Percentiles rank a stretch among this genome's conserved stretches.
Evolutionary conservation across 1,284 basidiomycete genomes (phyloP).

Genomic region (Malassezia caprae): DNA sequence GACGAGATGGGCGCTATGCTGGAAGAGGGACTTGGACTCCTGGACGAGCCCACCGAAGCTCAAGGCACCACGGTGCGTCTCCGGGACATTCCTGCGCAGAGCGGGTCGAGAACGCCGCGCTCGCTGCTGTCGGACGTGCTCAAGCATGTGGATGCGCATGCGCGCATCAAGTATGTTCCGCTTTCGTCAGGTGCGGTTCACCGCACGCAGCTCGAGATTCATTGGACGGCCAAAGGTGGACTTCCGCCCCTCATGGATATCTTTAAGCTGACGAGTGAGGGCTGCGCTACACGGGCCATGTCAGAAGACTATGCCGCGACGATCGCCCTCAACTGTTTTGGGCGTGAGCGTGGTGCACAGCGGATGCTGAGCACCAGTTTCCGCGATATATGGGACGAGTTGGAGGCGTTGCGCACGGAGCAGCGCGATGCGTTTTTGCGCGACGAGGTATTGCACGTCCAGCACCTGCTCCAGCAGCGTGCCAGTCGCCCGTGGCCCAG

Average conservation of each 20-base stretch:
- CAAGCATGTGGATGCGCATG: conserved; percentile 58
- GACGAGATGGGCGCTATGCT: neutral
- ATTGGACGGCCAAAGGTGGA: conserved; percentile 20
- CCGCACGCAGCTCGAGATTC: conserved; percentile 34
- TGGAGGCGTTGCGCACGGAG: conserved; percentile 60
- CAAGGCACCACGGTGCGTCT: conserved; percentile 9
- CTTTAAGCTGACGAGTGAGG: conserved; percentile 75
- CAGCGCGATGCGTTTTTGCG: conserved; percentile 62
- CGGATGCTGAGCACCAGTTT: conserved; percentile 64
- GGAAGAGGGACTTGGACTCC: conserved; percentile 47
- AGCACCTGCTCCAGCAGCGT: conserved; percentile 58
- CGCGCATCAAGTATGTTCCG: conserved; percentile 58
- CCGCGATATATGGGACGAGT: conserved; percentile 84
- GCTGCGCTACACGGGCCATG: conserved; percentile 66
- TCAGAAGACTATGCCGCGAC: conserved; percentile 86
- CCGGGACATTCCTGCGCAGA: conserved; percentile 19
- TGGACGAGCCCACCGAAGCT: conserved; percentile 70
- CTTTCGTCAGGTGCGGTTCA: conserved; percentile 26
- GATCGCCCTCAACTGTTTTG: conserved; percentile 61
- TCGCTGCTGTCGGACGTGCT: conserved; percentile 38
- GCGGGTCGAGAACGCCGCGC: conserved; percentile 30
- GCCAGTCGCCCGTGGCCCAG: neutral
- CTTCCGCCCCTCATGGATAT: conserved; percentile 50
- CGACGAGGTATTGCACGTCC: conserved; percentile 52
- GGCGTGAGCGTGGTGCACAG: conserved; percentile 42